phyloP scores from a whole-genome alignment of 257 asterid genomes.

The Dorcoceras hygrometricum region DNA sequence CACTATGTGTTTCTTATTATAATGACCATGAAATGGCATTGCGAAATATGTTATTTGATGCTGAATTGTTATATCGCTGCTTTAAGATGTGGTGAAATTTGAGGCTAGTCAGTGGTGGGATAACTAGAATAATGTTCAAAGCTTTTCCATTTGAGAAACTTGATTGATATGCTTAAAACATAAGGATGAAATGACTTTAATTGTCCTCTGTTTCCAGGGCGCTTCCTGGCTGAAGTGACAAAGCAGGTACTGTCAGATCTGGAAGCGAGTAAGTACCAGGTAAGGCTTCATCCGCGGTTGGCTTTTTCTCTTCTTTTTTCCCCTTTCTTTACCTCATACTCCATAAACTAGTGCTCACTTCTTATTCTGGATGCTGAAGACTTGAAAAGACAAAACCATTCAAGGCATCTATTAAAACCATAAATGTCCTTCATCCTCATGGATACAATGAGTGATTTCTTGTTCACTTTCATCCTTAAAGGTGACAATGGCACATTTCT shows the following conservation, averaged over 20 bases:
- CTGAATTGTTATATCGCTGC: conserved; percentile 9
- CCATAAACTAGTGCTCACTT: conserved; percentile 13
- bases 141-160: not conserved
- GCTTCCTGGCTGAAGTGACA: conserved; percentile 84
- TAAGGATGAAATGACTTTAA: conserved; percentile 5
- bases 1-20: conserved; percentile 12
- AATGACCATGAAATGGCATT: conserved; percentile 8
- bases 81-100: conserved; percentile 10
- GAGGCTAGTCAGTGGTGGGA: conserved; percentile 13
- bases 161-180: not conserved
- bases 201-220: conserved; percentile 52
- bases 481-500: not conserved
- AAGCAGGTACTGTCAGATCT: conserved; percentile 82
- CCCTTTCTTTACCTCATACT: not conserved
- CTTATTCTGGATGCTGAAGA: not conserved
- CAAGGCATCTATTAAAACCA: conserved; percentile 2
- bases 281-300: conserved; percentile 21
- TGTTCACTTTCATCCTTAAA: not conserved
- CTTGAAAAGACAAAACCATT: not conserved
- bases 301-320: not conserved
- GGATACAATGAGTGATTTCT: conserved; percentile 1
- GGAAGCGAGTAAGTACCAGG: conserved; percentile 94
- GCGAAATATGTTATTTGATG: conserved; percentile 11
- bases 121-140: conserved; percentile 10
- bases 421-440: conserved; percentile 11